These are phyloP conservation scores for Mucor plumbeus DNA, from an alignment of 371 early-diverging fungal genomes.

Conservation along the genomic window DNA sequence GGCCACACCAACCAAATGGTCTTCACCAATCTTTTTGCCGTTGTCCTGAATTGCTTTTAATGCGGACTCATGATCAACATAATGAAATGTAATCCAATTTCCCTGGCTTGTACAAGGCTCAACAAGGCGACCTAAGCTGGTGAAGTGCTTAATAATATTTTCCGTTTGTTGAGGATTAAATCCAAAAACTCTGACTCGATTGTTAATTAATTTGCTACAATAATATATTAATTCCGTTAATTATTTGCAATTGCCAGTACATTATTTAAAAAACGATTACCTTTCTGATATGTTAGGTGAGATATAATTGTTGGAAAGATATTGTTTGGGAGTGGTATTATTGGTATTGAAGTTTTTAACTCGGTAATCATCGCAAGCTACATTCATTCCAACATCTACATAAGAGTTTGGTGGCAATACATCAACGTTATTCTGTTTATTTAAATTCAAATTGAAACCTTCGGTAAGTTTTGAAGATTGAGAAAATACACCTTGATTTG, in stretches of 20 bases:
- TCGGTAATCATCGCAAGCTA: neutral
- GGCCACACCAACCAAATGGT: slow-evolving; percentile 31
- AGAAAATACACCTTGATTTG: slow-evolving; percentile 11
- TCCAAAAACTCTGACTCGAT: slow-evolving; percentile 44
- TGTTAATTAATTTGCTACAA: neutral
- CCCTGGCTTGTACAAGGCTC: slow-evolving; percentile 32
- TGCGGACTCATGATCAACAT: slow-evolving; percentile 29
- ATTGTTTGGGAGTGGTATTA: neutral
- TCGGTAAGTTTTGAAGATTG: neutral
- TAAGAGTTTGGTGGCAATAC: neutral
- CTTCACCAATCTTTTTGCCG: slow-evolving; percentile 31
- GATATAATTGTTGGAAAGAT: neutral
- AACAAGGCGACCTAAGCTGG: slow-evolving; percentile 35
- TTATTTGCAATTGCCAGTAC: neutral
- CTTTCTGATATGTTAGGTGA: neutral
- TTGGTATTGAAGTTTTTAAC: neutral
- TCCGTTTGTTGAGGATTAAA: slow-evolving; percentile 32
- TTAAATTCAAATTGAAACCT: slow-evolving; percentile 14
- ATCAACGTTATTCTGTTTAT: neutral
- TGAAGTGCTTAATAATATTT: slow-evolving; percentile 32
- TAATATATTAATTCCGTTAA: neutral
- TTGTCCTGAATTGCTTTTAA: slow-evolving; percentile 37
- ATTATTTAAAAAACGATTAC: neutral
- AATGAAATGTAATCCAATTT: slow-evolving; percentile 49
- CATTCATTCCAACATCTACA: neutral